Evolutionary conservation across 805 yeast species (phyloP).

Genomic region (Candida koratica): DNA sequence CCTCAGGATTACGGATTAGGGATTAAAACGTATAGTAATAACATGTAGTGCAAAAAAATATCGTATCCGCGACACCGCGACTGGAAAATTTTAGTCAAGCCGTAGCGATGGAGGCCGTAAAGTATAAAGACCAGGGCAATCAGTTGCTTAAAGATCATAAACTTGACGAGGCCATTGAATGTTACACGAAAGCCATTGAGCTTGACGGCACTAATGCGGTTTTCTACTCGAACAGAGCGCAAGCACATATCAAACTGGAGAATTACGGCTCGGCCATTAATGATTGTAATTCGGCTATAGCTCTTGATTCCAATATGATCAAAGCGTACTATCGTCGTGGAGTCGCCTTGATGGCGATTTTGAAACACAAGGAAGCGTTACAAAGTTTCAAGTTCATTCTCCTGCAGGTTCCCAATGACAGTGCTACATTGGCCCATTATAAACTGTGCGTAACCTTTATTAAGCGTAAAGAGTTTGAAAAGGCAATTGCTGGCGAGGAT

Average conservation of each 20-base stretch:
- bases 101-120: too few species aligned
- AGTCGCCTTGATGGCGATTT: slow-evolving; percentile 68
- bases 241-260: slow-evolving; percentile 81
- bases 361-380: slow-evolving; percentile 71
- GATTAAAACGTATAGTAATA: slow-evolving; percentile 38
- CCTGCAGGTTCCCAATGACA: slow-evolving; percentile 61
- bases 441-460: slow-evolving; percentile 62
- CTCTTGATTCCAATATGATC: slow-evolving; percentile 58
- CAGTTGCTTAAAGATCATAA: slow-evolving; percentile 61
- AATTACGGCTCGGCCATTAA: slow-evolving; percentile 78
- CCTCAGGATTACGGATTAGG: slow-evolving; percentile 75
- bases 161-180: slow-evolving; percentile 59
- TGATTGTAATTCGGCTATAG: slow-evolving; percentile 74
- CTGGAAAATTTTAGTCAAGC: not conserved
- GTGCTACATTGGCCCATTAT: slow-evolving; percentile 57
- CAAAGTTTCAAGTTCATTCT: slow-evolving; percentile 64
- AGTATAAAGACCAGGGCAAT: slow-evolving; percentile 70
- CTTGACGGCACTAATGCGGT: slow-evolving; percentile 56
- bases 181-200: slow-evolving; percentile 72
- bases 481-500: slow-evolving; percentile 77
- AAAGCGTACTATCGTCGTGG: slow-evolving; percentile 90
- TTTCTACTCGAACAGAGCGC: slow-evolving; percentile 82
- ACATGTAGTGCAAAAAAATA: too few species aligned
- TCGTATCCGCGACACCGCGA: too few species aligned
- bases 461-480: slow-evolving; percentile 74